A percentile compares a stretch with the other conserved stretches of the same genome.
These are phyloP conservation scores for Monosporascus sp. DNA, from an alignment of 2,329 filamentous ascomycete genomes.

Conservation along the genomic window DNA sequence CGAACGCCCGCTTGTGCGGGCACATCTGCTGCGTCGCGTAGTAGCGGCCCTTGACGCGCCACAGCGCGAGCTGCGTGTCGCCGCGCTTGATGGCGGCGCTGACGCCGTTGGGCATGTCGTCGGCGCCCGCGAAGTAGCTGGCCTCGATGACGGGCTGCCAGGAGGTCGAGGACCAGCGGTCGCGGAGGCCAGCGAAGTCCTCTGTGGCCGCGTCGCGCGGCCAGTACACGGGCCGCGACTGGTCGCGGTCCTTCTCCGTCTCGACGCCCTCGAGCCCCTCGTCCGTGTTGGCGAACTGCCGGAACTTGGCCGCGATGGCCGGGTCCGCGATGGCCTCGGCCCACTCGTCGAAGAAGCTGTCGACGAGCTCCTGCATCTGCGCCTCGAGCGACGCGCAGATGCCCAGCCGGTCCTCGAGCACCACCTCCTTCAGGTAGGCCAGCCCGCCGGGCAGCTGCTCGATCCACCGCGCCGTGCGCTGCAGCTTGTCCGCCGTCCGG, in stretches of 20 bases:
- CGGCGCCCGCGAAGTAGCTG: conserved; percentile 59
- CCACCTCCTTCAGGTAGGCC: conserved; percentile 73
- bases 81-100: conserved; percentile 76
- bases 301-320: conserved; percentile 62
- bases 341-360: conserved; percentile 87
- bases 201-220: conserved; percentile 56
- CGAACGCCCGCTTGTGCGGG: conserved; percentile 84
- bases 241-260: conserved; percentile 63
- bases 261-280: conserved; percentile 69
- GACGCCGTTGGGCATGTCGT: conserved; percentile 64
- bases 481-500: conserved; percentile 82
- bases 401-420: conserved; percentile 80
- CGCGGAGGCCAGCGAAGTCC: conserved; percentile 64
- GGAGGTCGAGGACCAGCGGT: conserved; percentile 57
- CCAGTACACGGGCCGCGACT: conserved; percentile 74
- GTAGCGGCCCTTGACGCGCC: conserved; percentile 74
- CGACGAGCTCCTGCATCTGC: conserved; percentile 83
- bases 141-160: conserved; percentile 79
- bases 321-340: conserved; percentile 72
- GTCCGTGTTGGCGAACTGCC: conserved; percentile 76
- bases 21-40: conserved; percentile 94
- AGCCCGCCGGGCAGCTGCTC: conserved; percentile 80
- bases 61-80: conserved; percentile 83
- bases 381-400: conserved; percentile 78
- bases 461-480: conserved; percentile 83